These are phyloP conservation scores for Termitomyces eurrhizus DNA, from an alignment of 768 basidiomycete genomes.

Conservation along the genomic window DNA sequence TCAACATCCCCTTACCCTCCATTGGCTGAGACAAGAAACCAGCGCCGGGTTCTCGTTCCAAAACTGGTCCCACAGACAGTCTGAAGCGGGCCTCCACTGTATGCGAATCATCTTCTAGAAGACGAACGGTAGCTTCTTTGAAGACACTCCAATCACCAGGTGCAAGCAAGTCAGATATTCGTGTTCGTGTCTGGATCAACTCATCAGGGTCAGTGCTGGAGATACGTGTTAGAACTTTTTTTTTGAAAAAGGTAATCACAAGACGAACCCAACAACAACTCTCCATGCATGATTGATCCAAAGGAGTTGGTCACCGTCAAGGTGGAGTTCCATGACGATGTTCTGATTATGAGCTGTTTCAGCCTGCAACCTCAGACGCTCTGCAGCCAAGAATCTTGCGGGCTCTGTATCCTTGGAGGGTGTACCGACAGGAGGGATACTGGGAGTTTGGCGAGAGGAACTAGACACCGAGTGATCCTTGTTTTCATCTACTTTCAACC, in stretches of 20 bases:
- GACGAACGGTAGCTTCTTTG: constrained; percentile 76
- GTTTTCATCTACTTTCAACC: constrained; percentile 54
- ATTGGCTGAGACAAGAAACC: constrained; percentile 73
- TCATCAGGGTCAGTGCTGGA: constrained; percentile 81
- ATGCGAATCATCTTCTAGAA: constrained; percentile 89
- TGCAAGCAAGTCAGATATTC: constrained; percentile 78
- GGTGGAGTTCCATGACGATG: constrained; percentile 89
- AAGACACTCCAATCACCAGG: constrained; percentile 81
- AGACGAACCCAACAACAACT: constrained; percentile 80
- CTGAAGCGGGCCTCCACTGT: constrained; percentile 92
- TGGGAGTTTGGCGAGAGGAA: constrained; percentile 27
- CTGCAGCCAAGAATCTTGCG: constrained; percentile 81
- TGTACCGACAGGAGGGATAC: constrained; percentile 29
- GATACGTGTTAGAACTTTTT: neutral
- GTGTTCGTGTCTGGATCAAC: constrained; percentile 68
- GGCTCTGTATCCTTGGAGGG: constrained; percentile 65
- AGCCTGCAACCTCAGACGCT: constrained; percentile 84
- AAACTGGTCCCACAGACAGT: constrained; percentile 67
- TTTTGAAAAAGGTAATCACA: constrained; percentile 3
- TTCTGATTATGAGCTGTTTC: constrained; percentile 96
- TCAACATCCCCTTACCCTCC: constrained; percentile 96
- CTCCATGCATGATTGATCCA: constrained; percentile 98
- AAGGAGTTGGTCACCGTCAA: constrained; percentile 92
- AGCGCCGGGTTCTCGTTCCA: constrained; percentile 51
- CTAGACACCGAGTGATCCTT: constrained; percentile 41